Base-by-base conservation (phyloP, 1,284 basidiomycete species). In the Apiotrichum sp. region DNA sequence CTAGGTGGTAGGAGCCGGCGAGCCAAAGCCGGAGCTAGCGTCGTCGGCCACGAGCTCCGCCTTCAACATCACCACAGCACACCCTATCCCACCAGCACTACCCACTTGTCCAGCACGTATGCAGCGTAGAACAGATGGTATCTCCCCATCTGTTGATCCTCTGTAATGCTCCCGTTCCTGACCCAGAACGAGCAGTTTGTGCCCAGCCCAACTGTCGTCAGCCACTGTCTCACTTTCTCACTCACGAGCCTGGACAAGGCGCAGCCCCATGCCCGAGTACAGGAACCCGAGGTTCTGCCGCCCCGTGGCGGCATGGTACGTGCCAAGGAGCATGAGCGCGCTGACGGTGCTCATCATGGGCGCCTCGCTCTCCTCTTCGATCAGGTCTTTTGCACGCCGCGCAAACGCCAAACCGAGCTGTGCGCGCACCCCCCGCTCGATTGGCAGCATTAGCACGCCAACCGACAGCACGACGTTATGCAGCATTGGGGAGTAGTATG, bases 401-500 rank as follows among this genome's bases (percentile, higher is more conserved):
- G 62, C 57, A 40, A 69, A 65, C 3, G 55, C 54, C 11, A 50
- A 38, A 0, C 62, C 63, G 6, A 63, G 47, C 42, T 56, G 56
- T 5, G 53, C 55, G 29, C 58, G 53, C 8, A 55, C 29, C 3
- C 29, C 31, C 16, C 41, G 33, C 10, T 56, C 56, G 13, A 57
- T 45, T 4, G 59, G 52, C 35, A 63, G 54, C 36, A 59, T 59
- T 5, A 51, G 38, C 31, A 62, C 55, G 33, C 59, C 59, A 35
- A 61, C 39, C 0, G 81, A 80, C 8, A 93, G 79, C 33, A 95
- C 82, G 0, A 89, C 86, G 9, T 83, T 80, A 68, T 96, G 92
- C 49, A 95, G 80, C 1, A 84, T 56, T 4, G 65, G 65, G 36
- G 51, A 55, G 59, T 66, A 66, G 53, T 63, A 53, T 3, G 60